Percentiles rank a stretch among this genome's conserved stretches.
Evolutionary conservation across 108 stramenopile species (phyloP).

Genomic region (Skeletonema grethae): DNA sequence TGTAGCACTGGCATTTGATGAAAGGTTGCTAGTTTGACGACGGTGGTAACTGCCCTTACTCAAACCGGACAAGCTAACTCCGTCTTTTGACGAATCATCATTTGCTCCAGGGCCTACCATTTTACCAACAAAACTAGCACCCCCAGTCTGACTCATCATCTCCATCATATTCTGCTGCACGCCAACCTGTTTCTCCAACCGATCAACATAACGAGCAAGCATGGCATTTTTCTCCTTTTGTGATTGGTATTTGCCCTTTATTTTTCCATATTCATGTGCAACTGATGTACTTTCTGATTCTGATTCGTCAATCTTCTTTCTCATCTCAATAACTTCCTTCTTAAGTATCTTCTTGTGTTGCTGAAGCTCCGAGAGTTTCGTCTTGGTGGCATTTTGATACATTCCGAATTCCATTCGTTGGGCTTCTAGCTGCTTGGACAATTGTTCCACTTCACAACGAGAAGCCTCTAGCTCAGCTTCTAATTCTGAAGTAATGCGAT

Average conservation of each 20-base stretch:
- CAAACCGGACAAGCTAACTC: conserved; percentile 35
- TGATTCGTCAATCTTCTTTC: conserved; percentile 74
- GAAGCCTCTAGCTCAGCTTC: conserved; percentile 54
- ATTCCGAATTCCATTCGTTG: conserved; percentile 84
- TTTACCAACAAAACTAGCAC: conserved; percentile 46
- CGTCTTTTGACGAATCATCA: conserved; percentile 33
- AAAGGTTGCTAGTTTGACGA: conserved; percentile 12
- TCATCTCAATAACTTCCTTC: conserved; percentile 84
- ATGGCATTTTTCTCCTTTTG: conserved; percentile 70
- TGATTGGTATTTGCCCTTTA: conserved; percentile 56
- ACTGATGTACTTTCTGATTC: conserved; percentile 58
- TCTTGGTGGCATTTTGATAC: conserved; percentile 73
- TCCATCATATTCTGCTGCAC: conserved; percentile 92
- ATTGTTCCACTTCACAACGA: conserved; percentile 64
- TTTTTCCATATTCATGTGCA: conserved; percentile 59
- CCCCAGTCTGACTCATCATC: conserved; percentile 70
- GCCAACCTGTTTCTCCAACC: conserved; percentile 84
- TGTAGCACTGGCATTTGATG: conserved; percentile 3
- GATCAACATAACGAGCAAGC: conserved; percentile 78
- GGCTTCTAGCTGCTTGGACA: conserved; percentile 72
- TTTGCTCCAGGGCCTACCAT: conserved; percentile 42
- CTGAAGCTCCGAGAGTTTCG: conserved; percentile 69
- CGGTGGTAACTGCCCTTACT: conserved; percentile 18
- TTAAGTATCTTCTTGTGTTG: conserved; percentile 87
- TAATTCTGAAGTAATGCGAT: conserved; percentile 51